A percentile compares a stretch with the other conserved stretches of the same genome.
Evolutionary conservation across 2,329 filamentous ascomycete genomes (phyloP).

Genomic region (Claviceps sp.): DNA sequence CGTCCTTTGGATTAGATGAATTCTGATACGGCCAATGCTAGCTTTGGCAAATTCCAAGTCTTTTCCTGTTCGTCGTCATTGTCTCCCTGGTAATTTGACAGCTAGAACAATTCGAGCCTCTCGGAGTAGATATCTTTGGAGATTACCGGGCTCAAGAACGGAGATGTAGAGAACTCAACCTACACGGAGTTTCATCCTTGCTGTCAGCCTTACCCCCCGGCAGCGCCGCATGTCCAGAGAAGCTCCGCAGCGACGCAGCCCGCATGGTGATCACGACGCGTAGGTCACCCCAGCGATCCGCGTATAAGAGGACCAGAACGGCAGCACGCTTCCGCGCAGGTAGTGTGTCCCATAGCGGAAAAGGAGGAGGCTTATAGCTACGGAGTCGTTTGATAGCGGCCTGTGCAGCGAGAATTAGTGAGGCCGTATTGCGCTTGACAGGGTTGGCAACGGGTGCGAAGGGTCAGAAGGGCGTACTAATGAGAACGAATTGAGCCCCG

Average conservation of each 20-base stretch:
- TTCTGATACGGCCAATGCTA: neutral
- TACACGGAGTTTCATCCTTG: conserved; percentile 46
- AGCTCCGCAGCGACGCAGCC: conserved; percentile 47
- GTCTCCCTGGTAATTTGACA: too few species aligned
- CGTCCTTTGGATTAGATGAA: neutral
- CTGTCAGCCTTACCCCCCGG: conserved; percentile 63
- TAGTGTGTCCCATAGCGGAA: conserved; percentile 47
- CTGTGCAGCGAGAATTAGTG: conserved; percentile 17
- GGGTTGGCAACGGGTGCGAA: neutral
- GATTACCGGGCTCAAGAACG: neutral
- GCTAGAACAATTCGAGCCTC: too few species aligned
- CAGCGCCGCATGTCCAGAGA: conserved; percentile 77
- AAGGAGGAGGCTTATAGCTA: conserved; percentile 45
- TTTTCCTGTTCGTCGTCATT: too few species aligned
- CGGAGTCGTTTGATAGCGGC: conserved; percentile 47
- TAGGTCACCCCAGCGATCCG: conserved; percentile 68
- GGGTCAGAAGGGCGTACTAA: conserved; percentile 28
- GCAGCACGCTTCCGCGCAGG: conserved; percentile 61
- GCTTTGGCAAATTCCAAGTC: too few species aligned
- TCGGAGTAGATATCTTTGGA: too few species aligned
- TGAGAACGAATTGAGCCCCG: conserved; percentile 39
- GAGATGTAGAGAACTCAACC: conserved; percentile 9
- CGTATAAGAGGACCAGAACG: conserved; percentile 77
- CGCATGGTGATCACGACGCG: conserved; percentile 58
- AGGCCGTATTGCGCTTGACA: neutral